phyloP scores from a whole-genome alignment of 495 filamentous ascomycete genomes.

The Aspergillus funiculosus region DNA sequence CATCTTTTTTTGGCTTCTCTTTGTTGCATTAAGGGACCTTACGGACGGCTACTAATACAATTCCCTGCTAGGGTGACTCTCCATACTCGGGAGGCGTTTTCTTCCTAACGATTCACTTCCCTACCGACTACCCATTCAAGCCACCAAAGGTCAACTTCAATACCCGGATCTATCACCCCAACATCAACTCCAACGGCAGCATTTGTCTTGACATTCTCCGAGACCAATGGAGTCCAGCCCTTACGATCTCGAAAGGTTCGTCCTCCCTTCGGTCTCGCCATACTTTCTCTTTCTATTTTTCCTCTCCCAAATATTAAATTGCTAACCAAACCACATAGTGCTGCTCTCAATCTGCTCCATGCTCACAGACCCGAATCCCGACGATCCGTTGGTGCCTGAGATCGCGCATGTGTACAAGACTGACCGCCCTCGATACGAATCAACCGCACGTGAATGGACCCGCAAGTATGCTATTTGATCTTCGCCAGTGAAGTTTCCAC shows the following conservation, averaged over 20 bases:
- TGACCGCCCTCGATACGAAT: slow-evolving; percentile 89
- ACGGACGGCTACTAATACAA: slow-evolving; percentile 28
- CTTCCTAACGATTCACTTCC: slow-evolving; percentile 97
- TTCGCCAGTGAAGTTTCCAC: slow-evolving; percentile 26
- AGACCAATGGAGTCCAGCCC: slow-evolving; percentile 97
- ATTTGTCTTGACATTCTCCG: slow-evolving; percentile 97
- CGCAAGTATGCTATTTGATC: slow-evolving; percentile 87
- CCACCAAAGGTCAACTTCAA: slow-evolving; percentile 99
- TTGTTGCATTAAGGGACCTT: slow-evolving; percentile 10
- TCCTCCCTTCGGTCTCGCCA: too few species aligned
- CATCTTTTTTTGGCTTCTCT: background rate
- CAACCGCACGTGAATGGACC: slow-evolving; percentile 96
- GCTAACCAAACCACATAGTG: slow-evolving; percentile 49
- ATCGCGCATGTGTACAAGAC: slow-evolving; percentile 99
- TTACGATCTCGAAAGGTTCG: slow-evolving; percentile 97
- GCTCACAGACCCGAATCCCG: slow-evolving; percentile 98
- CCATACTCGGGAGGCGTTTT: slow-evolving; percentile 97
- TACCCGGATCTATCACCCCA: slow-evolving; percentile 98
- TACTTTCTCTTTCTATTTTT: background rate
- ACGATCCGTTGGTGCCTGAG: slow-evolving; percentile 96
- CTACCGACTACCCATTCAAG: slow-evolving; percentile 99
- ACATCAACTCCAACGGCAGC: slow-evolving; percentile 99
- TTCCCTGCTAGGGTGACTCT: slow-evolving; percentile 63
- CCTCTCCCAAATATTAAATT: background rate
- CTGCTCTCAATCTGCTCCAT: slow-evolving; percentile 99